Evolutionary conservation across 352 stramenopile species (phyloP).

Genomic region (Globisporangium heterothallicum): DNA sequence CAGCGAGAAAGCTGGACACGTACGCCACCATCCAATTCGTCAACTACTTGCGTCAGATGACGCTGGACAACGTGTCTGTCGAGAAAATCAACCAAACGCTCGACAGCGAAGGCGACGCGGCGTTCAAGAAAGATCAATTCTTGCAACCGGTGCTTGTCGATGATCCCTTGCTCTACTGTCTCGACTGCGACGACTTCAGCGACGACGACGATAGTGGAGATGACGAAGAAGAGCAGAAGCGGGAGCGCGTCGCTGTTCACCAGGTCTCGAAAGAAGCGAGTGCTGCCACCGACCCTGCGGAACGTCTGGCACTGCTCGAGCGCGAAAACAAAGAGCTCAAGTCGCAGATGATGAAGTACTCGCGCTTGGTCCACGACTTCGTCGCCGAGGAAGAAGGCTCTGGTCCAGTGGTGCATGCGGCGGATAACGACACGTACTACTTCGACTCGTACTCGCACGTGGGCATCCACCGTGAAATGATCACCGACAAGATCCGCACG

Average conservation of each 20-base stretch:
- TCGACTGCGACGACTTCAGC: slow-evolving; percentile 59
- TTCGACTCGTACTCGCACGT: slow-evolving; percentile 99
- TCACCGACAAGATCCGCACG: slow-evolving; percentile 89
- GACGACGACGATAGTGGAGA: slow-evolving; percentile 39
- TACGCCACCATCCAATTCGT: slow-evolving; percentile 79
- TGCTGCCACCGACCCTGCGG: slow-evolving; percentile 11
- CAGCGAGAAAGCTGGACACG: slow-evolving; percentile 49
- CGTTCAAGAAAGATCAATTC: slow-evolving; percentile 66
- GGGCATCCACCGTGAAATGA: slow-evolving; percentile 97
- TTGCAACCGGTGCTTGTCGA: slow-evolving; percentile 70
- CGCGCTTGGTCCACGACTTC: slow-evolving; percentile 59
- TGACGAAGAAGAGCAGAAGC: slow-evolving; percentile 26
- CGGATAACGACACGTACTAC: slow-evolving; percentile 93
- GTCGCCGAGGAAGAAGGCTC: slow-evolving; percentile 54
- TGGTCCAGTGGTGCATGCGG: slow-evolving; percentile 22
- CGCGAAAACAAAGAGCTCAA: slow-evolving; percentile 72
- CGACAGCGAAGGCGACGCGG: slow-evolving; percentile 28
- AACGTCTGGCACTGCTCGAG: slow-evolving; percentile 37
- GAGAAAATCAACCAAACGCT: slow-evolving; percentile 47
- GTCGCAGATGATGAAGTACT: slow-evolving; percentile 69
- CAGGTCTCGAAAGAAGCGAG: background rate
- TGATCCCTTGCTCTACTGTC: slow-evolving; percentile 79
- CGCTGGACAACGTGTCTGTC: slow-evolving; percentile 26
- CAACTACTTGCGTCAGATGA: slow-evolving; percentile 63
- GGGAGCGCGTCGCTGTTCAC: slow-evolving; percentile 8